These are phyloP conservation scores for Luzula sylvatica DNA, from an alignment of 176 grass and related monocot genomes.

Conservation along the genomic window DNA sequence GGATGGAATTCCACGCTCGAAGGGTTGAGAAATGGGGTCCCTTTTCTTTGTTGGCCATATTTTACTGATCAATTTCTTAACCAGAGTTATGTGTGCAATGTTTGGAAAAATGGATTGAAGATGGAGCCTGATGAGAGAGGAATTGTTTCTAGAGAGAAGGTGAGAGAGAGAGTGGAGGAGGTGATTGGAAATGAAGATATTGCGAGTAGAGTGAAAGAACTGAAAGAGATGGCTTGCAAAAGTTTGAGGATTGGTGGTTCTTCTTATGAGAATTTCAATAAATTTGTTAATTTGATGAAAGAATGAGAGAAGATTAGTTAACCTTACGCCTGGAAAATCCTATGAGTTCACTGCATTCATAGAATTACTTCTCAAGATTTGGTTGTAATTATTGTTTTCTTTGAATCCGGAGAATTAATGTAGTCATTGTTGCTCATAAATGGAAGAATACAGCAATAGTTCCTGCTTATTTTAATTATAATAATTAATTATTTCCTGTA, in stretches of 20 bases:
- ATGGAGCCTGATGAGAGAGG: slow-evolving; percentile 29
- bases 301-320: background rate
- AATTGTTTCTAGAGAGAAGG: slow-evolving; percentile 29
- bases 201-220: slow-evolving; percentile 24
- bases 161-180: slow-evolving; percentile 21
- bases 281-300: slow-evolving; percentile 34
- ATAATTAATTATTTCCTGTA: no score
- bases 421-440: no score
- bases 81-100: slow-evolving; percentile 58
- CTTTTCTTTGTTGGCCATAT: slow-evolving; percentile 73
- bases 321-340: no score
- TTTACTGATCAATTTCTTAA: slow-evolving; percentile 60
- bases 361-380: no score
- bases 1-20: slow-evolving; percentile 82
- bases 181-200: slow-evolving; percentile 31
- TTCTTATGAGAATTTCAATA: slow-evolving; percentile 37
- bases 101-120: slow-evolving; percentile 53
- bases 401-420: no score
- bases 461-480: no score
- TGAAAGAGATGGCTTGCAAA: slow-evolving; percentile 24
- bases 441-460: no score
- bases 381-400: no score
- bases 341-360: no score
- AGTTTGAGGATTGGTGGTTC: slow-evolving; percentile 38
- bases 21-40: slow-evolving; percentile 43